Conservation (phyloP, 139 green algal species). For the Closterium sp. region DNA sequence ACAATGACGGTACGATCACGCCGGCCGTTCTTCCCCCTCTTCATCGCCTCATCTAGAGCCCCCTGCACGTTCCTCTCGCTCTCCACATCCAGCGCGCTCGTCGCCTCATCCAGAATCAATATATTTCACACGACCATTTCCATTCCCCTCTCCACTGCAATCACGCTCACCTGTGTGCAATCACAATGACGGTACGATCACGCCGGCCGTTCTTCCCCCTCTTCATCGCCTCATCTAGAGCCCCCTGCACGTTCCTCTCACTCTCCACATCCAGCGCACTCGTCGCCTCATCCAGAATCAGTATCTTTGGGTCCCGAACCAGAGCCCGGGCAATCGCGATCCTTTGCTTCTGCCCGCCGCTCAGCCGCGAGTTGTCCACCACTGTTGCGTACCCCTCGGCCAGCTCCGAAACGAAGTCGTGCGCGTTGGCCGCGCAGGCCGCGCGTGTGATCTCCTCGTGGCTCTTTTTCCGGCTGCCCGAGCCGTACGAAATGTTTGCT, state of each 20-base stretch:
- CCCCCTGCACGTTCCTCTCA: slow-evolving; percentile 74
- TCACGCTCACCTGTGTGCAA: slow-evolving; percentile 71
- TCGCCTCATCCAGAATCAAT: slow-evolving; percentile 90
- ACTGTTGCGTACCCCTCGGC: slow-evolving; percentile 74
- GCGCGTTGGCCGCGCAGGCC: slow-evolving; percentile 71
- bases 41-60: slow-evolving; percentile 34
- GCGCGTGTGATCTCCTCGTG: slow-evolving; percentile 64
- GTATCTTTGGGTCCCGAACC: slow-evolving; percentile 67
- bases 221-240: slow-evolving; percentile 32
- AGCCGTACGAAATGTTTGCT: slow-evolving; percentile 81
- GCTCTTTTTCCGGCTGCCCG: neutral
- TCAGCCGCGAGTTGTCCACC: slow-evolving; percentile 37
- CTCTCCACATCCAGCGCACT: slow-evolving; percentile 74
- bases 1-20: slow-evolving; percentile 73
- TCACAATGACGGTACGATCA: slow-evolving; percentile 75
- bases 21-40: slow-evolving; percentile 2
- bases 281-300: slow-evolving; percentile 91
- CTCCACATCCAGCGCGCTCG: slow-evolving; percentile 74
- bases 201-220: slow-evolving; percentile 4
- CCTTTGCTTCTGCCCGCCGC: slow-evolving; percentile 66
- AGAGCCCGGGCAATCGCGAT: slow-evolving; percentile 75
- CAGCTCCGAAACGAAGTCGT: slow-evolving; percentile 69
- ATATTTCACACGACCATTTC: slow-evolving; percentile 76
- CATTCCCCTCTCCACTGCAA: slow-evolving; percentile 54
- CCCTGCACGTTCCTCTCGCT: slow-evolving; percentile 77